Percentiles rank a stretch among this genome's conserved stretches.
These are phyloP conservation scores for Mallotus repandus DNA, from an alignment of 441 rosid genomes.

Conservation along the genomic window DNA sequence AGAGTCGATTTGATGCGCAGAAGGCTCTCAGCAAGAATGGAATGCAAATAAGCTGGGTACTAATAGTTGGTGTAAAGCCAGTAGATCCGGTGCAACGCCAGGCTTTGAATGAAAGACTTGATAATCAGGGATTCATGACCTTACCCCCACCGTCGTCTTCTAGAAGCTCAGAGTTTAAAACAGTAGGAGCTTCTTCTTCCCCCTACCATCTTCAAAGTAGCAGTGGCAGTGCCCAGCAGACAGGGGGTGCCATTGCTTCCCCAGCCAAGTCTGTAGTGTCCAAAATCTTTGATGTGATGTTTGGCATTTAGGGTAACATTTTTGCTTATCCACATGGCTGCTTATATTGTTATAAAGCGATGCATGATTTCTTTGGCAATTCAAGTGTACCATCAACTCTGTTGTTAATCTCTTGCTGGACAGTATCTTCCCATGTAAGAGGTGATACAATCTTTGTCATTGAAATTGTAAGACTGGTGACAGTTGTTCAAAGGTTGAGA, in stretches of 20 bases:
- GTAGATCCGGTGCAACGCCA: slow-evolving; percentile 80
- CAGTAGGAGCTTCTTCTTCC: slow-evolving; percentile 43
- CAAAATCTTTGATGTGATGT: slow-evolving; percentile 81
- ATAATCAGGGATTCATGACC: slow-evolving; percentile 83
- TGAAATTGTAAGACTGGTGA: not conserved
- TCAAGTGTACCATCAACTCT: slow-evolving; percentile 15
- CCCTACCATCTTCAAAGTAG: slow-evolving; percentile 69
- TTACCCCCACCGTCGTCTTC: slow-evolving; percentile 58
- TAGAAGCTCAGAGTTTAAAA: slow-evolving; percentile 43
- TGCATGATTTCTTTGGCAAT: slow-evolving; percentile 6
- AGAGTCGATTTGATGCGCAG: slow-evolving; percentile 87
- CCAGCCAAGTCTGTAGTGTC: slow-evolving; percentile 81
- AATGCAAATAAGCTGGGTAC: slow-evolving; percentile 71
- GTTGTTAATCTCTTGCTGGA: not conserved
- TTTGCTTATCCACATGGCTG: not conserved
- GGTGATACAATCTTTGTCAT: slow-evolving; percentile 3
- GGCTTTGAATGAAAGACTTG: slow-evolving; percentile 65
- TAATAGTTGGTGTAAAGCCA: slow-evolving; percentile 84
- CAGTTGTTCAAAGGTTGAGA: not conserved
- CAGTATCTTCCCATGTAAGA: slow-evolving; percentile 1
- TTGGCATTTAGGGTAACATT: slow-evolving; percentile 47
- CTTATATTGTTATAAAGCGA: not conserved
- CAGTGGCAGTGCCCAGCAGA: slow-evolving; percentile 48
- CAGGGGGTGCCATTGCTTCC: slow-evolving; percentile 70
- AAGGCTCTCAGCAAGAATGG: slow-evolving; percentile 89